These are phyloP conservation scores for Globisporangium uncinulatum DNA, from an alignment of 352 stramenopile genomes.

Conservation along the genomic window DNA sequence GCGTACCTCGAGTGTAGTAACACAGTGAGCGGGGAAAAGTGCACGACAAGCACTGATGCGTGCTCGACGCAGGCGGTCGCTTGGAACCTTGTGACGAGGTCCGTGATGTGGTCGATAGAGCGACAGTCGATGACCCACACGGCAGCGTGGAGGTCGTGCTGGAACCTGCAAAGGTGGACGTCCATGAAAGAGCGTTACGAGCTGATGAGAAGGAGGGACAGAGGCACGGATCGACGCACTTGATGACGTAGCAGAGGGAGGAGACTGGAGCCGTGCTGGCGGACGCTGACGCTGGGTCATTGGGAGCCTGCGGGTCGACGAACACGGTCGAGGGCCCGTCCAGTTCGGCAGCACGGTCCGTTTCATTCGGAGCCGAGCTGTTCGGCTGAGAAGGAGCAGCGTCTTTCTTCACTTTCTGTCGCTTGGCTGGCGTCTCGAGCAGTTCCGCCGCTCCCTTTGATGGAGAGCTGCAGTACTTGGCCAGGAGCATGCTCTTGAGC, in stretches of 20 bases:
- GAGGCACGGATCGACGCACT: slow-evolving; percentile 12
- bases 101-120: slow-evolving; percentile 19
- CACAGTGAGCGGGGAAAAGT: slow-evolving; percentile 39
- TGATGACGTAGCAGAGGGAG: slow-evolving; percentile 30
- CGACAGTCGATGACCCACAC: slow-evolving; percentile 62
- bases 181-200: too few relatives aligned
- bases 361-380: not conserved
- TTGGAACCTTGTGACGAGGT: slow-evolving; percentile 20
- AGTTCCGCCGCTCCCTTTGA: not conserved
- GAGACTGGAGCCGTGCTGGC: not conserved
- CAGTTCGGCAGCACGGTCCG: not conserved
- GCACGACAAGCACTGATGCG: slow-evolving; percentile 39
- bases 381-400: slow-evolving; percentile 21
- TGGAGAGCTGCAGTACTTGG: slow-evolving; percentile 36
- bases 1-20: slow-evolving; percentile 20
- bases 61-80: slow-evolving; percentile 23
- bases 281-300: not conserved
- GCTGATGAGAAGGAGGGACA: too few relatives aligned
- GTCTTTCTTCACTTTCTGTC: slow-evolving; percentile 6
- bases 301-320: not conserved
- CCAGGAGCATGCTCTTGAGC: slow-evolving; percentile 50
- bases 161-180: slow-evolving; percentile 11
- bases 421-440: slow-evolving; percentile 3
- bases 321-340: slow-evolving; percentile 3
- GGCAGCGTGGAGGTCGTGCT: slow-evolving; percentile 22